Evolutionary conservation across 73 alveolate species (phyloP), one percentile per base, ranked within the genome.

Genomic region (Paramecium pentaurelia): DNA sequence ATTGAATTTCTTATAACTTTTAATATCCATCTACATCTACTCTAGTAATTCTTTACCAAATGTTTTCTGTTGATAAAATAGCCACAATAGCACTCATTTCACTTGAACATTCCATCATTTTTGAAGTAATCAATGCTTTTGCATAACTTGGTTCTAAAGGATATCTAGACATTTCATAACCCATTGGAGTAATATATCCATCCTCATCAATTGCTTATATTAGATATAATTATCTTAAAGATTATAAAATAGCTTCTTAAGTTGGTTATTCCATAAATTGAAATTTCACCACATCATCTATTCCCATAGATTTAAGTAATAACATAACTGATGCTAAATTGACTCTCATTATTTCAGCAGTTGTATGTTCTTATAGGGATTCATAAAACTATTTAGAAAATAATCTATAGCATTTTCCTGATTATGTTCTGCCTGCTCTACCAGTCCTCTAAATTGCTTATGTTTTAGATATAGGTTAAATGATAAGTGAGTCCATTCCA

Each of bases 351-450:
- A 96, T 96, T 86, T 96, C 99, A 40, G 99, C 98, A 1, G 94
- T 92, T 14, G 97, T 95, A 27, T 95, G 92, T 18, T 94, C 95
- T 18, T 93, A 92, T 96, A 96, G 94, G 12, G 97, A 95, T 20
- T 95, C 85, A 93, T 83, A 98, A 93, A 95, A 96, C 58, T 95
- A 91, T 70, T 98, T 99, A 6, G 99, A 73, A 95, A 96, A 98
- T 60, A 98, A 92, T 68, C 99, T 83, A 84, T 96, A 95, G 68
- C 99, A 98, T 86, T 97, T 97, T 30, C 99, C 99, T 34, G 96
- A 96, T 70, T 97, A 86, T 4, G 99, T 98, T 51, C 99, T 95
- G 1, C 99, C 99, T 37, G 99, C 99, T 80, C 99, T 77, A 36
- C 99, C 99, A 36, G 99, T 95, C 88, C 99, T 83, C 80, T 98